phyloP scores from a whole-genome alignment of 1,139 yeast genomes.

The Kodamaea arcana region DNA sequence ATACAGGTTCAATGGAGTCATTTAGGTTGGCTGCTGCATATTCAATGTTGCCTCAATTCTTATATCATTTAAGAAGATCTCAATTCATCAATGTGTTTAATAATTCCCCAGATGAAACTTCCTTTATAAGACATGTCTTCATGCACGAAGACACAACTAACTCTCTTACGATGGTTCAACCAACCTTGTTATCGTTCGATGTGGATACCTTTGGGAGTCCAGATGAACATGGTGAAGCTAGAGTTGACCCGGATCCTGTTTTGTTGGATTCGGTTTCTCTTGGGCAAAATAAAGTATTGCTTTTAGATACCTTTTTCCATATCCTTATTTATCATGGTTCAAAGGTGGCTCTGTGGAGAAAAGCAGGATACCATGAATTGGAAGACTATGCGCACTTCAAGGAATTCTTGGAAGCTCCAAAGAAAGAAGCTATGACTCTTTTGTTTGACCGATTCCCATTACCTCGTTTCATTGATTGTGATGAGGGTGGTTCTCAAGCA shows the following conservation, averaged over 20 bases:
- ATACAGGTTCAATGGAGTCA: slow-evolving; percentile 69
- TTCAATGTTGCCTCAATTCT: slow-evolving; percentile 72
- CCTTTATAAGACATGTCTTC: slow-evolving; percentile 62
- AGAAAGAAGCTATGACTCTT: slow-evolving; percentile 62
- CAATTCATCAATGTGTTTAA: slow-evolving; percentile 68
- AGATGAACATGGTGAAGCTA: slow-evolving; percentile 39
- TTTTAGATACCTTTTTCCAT: slow-evolving; percentile 74
- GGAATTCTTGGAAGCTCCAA: slow-evolving; percentile 60
- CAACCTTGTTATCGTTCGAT: slow-evolving; percentile 63
- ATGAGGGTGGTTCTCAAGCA: slow-evolving; percentile 77
- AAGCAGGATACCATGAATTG: slow-evolving; percentile 61
- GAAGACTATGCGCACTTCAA: slow-evolving; percentile 62
- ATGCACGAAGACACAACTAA: slow-evolving; percentile 65
- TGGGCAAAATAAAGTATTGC: slow-evolving; percentile 54
- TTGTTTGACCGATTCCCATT: slow-evolving; percentile 67
- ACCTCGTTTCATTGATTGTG: slow-evolving; percentile 70
- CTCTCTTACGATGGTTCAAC: slow-evolving; percentile 71
- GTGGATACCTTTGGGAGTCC: slow-evolving; percentile 45
- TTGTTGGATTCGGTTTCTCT: slow-evolving; percentile 66
- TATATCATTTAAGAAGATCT: slow-evolving; percentile 68
- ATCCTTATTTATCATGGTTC: slow-evolving; percentile 67
- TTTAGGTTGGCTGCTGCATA: slow-evolving; percentile 77
- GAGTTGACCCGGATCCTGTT: slow-evolving; percentile 52
- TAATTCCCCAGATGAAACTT: slow-evolving; percentile 77
- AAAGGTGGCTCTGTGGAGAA: slow-evolving; percentile 66